Evolutionary conservation across 139 green algal species (phyloP).

Genomic region (Dunaliella primolecta): DNA sequence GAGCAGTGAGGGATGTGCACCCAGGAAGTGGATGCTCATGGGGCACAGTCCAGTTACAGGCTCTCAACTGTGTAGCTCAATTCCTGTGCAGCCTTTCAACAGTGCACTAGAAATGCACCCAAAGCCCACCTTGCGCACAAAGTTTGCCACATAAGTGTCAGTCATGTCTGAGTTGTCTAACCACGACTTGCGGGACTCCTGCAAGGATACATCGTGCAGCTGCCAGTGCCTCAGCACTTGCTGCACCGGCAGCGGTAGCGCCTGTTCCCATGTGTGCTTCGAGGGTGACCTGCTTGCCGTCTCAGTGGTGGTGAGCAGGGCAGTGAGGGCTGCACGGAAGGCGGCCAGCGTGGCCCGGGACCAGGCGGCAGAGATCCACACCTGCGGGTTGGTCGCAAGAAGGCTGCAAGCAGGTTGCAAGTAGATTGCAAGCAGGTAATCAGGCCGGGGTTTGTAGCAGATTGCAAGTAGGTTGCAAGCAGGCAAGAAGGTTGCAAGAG

Average conservation of each 20-base stretch:
- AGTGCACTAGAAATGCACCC: too few relatives aligned
- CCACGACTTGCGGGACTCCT: not conserved
- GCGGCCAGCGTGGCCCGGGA: conserved; percentile 8
- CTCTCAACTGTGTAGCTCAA: too few relatives aligned
- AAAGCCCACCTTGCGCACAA: not conserved
- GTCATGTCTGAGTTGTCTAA: not conserved
- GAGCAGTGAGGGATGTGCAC: too few relatives aligned
- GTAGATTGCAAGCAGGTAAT: too few relatives aligned
- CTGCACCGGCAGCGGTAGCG: not conserved
- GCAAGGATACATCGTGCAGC: conserved; percentile 19
- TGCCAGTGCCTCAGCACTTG: conserved; percentile 27
- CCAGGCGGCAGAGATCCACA: conserved; percentile 47
- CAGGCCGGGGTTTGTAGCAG: too few relatives aligned
- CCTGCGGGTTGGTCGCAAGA: conserved; percentile 22
- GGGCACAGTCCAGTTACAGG: too few relatives aligned
- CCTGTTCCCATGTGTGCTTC: not conserved
- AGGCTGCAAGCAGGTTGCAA: too few relatives aligned
- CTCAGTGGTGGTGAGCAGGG: not conserved
- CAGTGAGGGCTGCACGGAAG: conserved; percentile 30
- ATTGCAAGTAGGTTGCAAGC: too few relatives aligned
- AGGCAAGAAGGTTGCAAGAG: too few relatives aligned
- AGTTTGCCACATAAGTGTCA: not conserved
- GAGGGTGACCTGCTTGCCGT: conserved; percentile 1
- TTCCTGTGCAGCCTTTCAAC: too few relatives aligned
- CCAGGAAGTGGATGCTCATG: too few relatives aligned